phyloP scores from a whole-genome alignment of 2,329 filamentous ascomycete genomes.

The Thielaviopsis euricoi region DNA sequence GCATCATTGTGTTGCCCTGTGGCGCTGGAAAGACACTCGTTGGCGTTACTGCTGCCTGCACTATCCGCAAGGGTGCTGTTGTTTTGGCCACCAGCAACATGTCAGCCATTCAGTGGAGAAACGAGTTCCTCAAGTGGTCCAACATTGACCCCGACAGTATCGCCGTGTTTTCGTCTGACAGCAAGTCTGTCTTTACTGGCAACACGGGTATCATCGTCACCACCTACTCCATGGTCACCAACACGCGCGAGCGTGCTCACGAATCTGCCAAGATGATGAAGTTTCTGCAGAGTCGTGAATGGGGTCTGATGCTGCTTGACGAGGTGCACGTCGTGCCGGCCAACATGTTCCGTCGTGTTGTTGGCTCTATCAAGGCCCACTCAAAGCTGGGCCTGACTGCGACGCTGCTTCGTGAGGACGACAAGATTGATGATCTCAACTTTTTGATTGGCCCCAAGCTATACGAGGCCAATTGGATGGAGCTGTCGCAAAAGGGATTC shows the following conservation, averaged over 20 bases:
- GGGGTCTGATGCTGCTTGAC: slow-evolving; percentile 92
- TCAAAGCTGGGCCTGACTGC: slow-evolving; percentile 90
- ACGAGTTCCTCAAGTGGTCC: slow-evolving; percentile 96
- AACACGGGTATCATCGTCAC: slow-evolving; percentile 94
- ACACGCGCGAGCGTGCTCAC: slow-evolving; percentile 70
- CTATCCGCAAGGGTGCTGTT: slow-evolving; percentile 90
- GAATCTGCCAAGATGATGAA: slow-evolving; percentile 97
- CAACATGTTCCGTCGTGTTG: slow-evolving; percentile 90
- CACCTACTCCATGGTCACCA: slow-evolving; percentile 98
- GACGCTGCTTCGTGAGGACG: slow-evolving; percentile 85
- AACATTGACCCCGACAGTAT: slow-evolving; percentile 88
- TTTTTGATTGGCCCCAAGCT: slow-evolving; percentile 95
- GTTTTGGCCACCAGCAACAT: slow-evolving; percentile 94
- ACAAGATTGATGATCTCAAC: slow-evolving; percentile 95
- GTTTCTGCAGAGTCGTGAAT: slow-evolving; percentile 75
- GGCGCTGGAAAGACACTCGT: slow-evolving; percentile 95
- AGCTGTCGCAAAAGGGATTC: slow-evolving; percentile 88
- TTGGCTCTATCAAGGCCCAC: slow-evolving; percentile 82
- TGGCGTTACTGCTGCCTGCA: slow-evolving; percentile 95
- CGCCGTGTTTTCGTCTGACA: slow-evolving; percentile 85
- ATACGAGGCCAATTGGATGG: slow-evolving; percentile 99
- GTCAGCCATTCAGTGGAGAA: slow-evolving; percentile 93
- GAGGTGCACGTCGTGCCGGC: slow-evolving; percentile 97
- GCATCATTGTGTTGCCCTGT: slow-evolving; percentile 91
- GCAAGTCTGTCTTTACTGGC: slow-evolving; percentile 70